Percentiles rank a stretch among this genome's conserved stretches.
Conservation (phyloP, 2,329 filamentous ascomycete genomes). For the Diplodia scrobiculata region DNA sequence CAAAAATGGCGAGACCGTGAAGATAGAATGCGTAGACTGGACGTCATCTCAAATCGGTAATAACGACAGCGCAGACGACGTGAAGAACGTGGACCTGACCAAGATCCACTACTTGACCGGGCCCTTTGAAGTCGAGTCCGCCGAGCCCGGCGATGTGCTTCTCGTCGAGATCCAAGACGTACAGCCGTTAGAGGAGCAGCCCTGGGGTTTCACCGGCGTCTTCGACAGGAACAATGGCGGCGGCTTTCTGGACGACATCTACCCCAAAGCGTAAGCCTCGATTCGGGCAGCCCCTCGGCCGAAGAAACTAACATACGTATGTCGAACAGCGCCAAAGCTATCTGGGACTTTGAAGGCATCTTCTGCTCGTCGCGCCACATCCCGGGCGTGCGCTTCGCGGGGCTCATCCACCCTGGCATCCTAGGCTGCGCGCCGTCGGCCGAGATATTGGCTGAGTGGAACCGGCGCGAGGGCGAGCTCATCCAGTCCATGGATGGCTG, state of each 20-base stretch:
- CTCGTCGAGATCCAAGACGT: conserved; percentile 91
- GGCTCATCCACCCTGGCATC: conserved; percentile 89
- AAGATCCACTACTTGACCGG: conserved; percentile 85
- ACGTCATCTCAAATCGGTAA: conserved; percentile 77
- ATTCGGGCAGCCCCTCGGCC: not conserved
- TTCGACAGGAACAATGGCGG: conserved; percentile 82
- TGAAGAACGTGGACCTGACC: conserved; percentile 81
- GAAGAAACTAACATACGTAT: not conserved
- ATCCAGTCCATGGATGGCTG: conserved; percentile 68
- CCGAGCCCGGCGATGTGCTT: conserved; percentile 80
- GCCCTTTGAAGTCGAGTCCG: conserved; percentile 82
- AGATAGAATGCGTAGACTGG: conserved; percentile 90
- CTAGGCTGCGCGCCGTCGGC: conserved; percentile 83
- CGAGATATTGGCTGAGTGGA: conserved; percentile 79
- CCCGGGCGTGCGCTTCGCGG: conserved; percentile 76
- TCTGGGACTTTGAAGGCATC: conserved; percentile 77
- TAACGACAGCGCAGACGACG: conserved; percentile 85
- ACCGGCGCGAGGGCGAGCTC: conserved; percentile 76
- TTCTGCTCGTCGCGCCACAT: conserved; percentile 79
- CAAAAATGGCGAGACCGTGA: conserved; percentile 81
- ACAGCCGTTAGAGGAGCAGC: conserved; percentile 79
- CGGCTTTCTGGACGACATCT: conserved; percentile 84
- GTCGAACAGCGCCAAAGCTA: conserved; percentile 65
- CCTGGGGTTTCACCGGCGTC: conserved; percentile 87
- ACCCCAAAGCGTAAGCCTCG: conserved; percentile 69